Conservation (phyloP, 2,329 filamentous ascomycete species). For the Mollisiaceae sp. region DNA sequence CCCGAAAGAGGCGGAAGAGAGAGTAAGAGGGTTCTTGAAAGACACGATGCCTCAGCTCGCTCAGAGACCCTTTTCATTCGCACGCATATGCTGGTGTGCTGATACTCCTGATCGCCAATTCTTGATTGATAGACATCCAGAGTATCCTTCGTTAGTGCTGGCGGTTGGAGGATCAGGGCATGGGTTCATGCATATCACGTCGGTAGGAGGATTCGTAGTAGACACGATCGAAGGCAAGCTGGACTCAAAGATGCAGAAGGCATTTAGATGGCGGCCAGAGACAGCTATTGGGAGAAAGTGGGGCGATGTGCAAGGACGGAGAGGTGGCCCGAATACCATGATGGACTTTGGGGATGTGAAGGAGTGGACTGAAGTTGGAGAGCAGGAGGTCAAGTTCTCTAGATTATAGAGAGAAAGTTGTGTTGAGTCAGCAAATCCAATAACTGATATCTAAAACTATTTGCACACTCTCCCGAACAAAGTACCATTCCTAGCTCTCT, state of each 20-base stretch:
- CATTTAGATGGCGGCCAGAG: slow-evolving; percentile 58
- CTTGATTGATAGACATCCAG: slow-evolving; percentile 55
- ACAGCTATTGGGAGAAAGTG: slow-evolving; percentile 52
- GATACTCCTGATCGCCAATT: slow-evolving; percentile 60
- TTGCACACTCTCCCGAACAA: too few species aligned
- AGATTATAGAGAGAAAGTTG: not conserved
- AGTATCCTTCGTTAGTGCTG: slow-evolving; percentile 49
- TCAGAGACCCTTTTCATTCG: slow-evolving; percentile 53
- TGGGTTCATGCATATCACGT: slow-evolving; percentile 57
- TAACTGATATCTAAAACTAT: too few species aligned
- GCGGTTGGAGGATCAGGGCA: slow-evolving; percentile 58
- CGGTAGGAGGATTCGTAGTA: slow-evolving; percentile 54
- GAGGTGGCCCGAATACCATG: slow-evolving; percentile 52
- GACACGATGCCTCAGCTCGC: slow-evolving; percentile 60
- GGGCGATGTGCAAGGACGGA: slow-evolving; percentile 54
- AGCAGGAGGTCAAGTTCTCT: not conserved
- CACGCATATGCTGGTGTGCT: slow-evolving; percentile 61
- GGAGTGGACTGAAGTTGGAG: slow-evolving; percentile 47
- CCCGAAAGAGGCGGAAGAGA: slow-evolving; percentile 52
- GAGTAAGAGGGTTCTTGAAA: slow-evolving; percentile 53
- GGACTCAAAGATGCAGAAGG: slow-evolving; percentile 48
- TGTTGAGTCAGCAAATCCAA: too few species aligned
- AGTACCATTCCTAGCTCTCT: too few species aligned
- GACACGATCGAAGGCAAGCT: slow-evolving; percentile 53
- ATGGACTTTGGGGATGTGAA: slow-evolving; percentile 53